Evolutionary conservation across 768 basidiomycete genomes (phyloP).

Genomic region (Mycena filopes): DNA sequence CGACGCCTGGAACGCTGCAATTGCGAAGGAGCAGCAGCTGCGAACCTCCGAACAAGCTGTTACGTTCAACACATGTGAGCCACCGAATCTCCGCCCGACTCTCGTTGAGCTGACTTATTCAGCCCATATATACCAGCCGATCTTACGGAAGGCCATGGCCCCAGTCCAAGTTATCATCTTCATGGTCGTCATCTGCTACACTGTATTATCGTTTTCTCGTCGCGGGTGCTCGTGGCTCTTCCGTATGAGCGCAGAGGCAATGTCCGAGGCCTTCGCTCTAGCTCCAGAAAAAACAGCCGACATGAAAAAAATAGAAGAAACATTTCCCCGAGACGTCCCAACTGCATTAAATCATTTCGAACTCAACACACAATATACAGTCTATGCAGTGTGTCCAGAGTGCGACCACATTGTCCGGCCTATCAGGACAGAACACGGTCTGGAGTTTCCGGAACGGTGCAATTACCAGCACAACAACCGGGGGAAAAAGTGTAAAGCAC

Average conservation of each 20-base stretch:
- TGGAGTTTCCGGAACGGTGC: neutral
- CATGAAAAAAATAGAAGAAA: neutral
- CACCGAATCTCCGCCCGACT: no score
- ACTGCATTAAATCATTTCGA: neutral
- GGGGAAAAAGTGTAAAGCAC: neutral
- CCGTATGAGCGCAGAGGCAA: neutral
- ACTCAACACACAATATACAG: neutral
- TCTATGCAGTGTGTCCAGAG: neutral
- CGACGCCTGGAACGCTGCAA: no score
- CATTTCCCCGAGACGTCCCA: neutral
- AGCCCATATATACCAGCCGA: neutral
- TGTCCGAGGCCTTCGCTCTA: neutral
- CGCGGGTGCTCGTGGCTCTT: slow-evolving; percentile 4
- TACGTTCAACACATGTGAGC: no score
- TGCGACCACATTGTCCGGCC: neutral
- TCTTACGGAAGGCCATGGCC: no score
- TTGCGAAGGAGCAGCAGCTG: no score
- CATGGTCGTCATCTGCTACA: neutral
- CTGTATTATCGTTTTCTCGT: neutral
- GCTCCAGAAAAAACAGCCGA: neutral
- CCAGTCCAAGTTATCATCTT: no score
- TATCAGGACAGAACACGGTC: neutral
- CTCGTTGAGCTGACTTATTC: no score
- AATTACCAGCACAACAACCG: neutral
- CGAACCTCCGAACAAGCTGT: no score